A percentile compares a stretch with the other conserved stretches of the same genome.
phyloP scores from a whole-genome alignment of 1,284 basidiomycete species.

The Singerocomus inundabilis region DNA sequence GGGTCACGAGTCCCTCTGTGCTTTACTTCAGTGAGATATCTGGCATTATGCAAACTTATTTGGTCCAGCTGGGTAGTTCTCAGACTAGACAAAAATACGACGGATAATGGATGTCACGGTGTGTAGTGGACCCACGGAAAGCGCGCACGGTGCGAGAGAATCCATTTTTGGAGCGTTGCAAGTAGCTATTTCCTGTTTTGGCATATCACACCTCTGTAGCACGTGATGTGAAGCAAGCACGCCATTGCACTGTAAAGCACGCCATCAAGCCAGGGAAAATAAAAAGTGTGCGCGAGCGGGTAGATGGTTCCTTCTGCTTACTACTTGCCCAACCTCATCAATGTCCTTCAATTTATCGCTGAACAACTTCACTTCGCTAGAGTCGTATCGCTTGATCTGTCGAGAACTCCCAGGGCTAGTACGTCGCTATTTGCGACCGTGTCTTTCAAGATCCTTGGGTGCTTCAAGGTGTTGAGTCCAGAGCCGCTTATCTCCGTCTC shows the following conservation, averaged over 20 bases:
- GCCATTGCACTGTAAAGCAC: conserved; percentile 26
- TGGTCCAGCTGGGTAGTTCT: too few species aligned
- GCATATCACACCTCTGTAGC: background rate
- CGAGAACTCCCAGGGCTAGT: background rate
- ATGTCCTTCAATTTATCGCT: background rate
- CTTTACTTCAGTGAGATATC: background rate
- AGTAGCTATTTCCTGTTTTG: conserved; percentile 1
- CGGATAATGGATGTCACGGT: too few species aligned
- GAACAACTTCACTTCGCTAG: background rate
- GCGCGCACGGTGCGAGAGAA: too few species aligned
- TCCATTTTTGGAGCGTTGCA: too few species aligned
- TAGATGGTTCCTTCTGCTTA: too few species aligned
- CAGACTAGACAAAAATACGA: too few species aligned
- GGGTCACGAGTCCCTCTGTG: background rate
- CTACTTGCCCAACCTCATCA: background rate
- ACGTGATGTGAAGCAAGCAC: conserved; percentile 37
- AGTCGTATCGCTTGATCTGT: background rate
- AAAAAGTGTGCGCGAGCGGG: conserved; percentile 22
- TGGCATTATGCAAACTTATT: too few species aligned
- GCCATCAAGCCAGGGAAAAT: conserved; percentile 23
- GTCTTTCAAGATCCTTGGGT: background rate
- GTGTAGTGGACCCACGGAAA: too few species aligned
- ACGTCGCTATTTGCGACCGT: background rate
- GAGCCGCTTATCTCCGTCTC: background rate
- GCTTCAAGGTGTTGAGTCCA: background rate